These are phyloP conservation scores for Panicum virgatum DNA, from an alignment of 202 grass and related monocot species.

Conservation along the genomic window DNA sequence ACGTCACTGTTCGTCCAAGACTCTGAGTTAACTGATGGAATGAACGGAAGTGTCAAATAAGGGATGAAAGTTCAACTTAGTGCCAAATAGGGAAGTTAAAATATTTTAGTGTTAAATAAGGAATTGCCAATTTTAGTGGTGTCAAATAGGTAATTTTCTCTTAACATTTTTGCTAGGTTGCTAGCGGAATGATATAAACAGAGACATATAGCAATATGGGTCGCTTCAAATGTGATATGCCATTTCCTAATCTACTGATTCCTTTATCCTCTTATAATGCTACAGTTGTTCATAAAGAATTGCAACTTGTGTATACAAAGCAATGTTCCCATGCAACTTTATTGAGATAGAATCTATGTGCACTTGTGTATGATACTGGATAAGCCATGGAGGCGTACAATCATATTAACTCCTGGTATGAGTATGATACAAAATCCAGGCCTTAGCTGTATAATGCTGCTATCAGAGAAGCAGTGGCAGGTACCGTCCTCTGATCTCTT, in stretches of 20 bases:
- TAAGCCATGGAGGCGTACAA: not conserved
- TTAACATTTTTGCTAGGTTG: not conserved
- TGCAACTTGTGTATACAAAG: constrained; percentile 4
- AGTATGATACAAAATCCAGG: constrained; percentile 1
- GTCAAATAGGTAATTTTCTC: too few species aligned
- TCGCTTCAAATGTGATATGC: not conserved
- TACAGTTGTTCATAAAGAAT: not conserved
- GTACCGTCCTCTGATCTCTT: not conserved
- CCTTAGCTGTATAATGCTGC: constrained; percentile 12
- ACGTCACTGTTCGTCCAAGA: too few species aligned
- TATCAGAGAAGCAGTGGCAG: constrained; percentile 8
- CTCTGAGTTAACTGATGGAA: too few species aligned
- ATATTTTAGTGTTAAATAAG: too few species aligned
- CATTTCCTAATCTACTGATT: not conserved
- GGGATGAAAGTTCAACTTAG: too few species aligned
- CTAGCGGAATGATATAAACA: not conserved
- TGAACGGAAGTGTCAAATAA: too few species aligned
- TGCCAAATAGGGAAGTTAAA: too few species aligned
- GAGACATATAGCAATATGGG: not conserved
- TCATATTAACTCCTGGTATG: constrained; percentile 2
- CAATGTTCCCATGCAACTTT: not conserved
- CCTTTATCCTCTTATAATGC: not conserved
- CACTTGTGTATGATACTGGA: not conserved
- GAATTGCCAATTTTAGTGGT: too few species aligned
- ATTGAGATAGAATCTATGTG: not conserved